phyloP scores from a whole-genome alignment of 352 stramenopile genomes.

The Globisporangium paddicum region DNA sequence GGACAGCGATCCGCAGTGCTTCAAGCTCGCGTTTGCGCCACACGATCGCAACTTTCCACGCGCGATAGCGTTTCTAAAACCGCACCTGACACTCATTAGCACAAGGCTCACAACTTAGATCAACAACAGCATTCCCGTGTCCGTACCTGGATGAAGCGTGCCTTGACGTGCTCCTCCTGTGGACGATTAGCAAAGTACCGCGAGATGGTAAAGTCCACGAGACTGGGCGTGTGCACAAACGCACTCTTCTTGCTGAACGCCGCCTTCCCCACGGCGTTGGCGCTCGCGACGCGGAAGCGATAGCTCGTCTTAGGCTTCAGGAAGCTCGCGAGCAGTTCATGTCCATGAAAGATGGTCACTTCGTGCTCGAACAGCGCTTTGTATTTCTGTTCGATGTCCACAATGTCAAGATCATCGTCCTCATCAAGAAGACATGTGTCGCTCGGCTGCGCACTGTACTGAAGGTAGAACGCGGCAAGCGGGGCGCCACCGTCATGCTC shows the following conservation, averaged over 20 bases:
- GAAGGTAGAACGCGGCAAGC: conserved; percentile 40
- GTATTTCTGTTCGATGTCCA: not conserved
- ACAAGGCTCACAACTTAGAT: not conserved
- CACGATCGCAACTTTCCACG: conserved; percentile 18
- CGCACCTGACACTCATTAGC: not conserved
- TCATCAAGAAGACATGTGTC: conserved; percentile 6
- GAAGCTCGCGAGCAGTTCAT: conserved; percentile 33
- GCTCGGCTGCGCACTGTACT: conserved; percentile 33
- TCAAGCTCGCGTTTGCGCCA: conserved; percentile 9
- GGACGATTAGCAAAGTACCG: conserved; percentile 50
- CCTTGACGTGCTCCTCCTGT: conserved; percentile 44
- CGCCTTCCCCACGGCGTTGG: conserved; percentile 37
- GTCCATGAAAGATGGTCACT: conserved; percentile 30
- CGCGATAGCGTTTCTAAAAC: conserved; percentile 21
- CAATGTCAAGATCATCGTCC: conserved; percentile 17
- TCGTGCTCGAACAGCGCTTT: conserved; percentile 28
- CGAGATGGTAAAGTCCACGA: conserved; percentile 62
- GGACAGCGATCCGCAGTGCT: conserved; percentile 16
- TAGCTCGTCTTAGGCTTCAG: conserved; percentile 55
- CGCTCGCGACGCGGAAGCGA: conserved; percentile 41
- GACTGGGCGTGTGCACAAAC: conserved; percentile 43
- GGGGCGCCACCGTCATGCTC: conserved; percentile 46
- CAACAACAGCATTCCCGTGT: not conserved
- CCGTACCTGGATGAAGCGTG: conserved; percentile 35
- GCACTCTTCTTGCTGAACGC: conserved; percentile 33